A percentile compares a stretch with the other conserved stretches of the same genome.
Evolutionary conservation across 129 eudicot genomes (phyloP).

Genomic region (Flaveria sonorensis): DNA sequence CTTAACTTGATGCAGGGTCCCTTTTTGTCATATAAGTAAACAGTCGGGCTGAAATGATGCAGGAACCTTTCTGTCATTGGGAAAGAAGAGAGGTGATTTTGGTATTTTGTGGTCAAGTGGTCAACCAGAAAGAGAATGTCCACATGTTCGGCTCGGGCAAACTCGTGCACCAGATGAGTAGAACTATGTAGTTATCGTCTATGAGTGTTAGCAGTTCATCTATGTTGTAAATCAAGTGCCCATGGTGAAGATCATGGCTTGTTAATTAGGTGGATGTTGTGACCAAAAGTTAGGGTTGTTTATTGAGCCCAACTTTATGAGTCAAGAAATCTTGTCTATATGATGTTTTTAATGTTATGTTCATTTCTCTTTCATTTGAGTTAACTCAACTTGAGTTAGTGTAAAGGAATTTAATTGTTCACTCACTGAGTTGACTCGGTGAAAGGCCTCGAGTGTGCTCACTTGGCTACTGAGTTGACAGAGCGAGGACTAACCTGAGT

Average conservation of each 20-base stretch:
- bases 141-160: conserved; percentile 54
- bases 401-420: background rate
- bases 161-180: conserved; percentile 29
- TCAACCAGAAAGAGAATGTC: conserved; percentile 71
- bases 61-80: conserved; percentile 72
- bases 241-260: conserved; percentile 38
- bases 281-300: conserved; percentile 24
- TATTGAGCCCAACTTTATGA: conserved; percentile 21
- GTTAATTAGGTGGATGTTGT: conserved; percentile 20
- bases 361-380: background rate
- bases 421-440: background rate
- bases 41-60: conserved; percentile 16
- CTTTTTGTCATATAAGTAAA: background rate
- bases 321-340: conserved; percentile 30
- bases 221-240: conserved; percentile 28
- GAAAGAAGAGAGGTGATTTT: conserved; percentile 74
- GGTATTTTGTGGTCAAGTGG: conserved; percentile 68
- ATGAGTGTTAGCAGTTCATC: conserved; percentile 14
- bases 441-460: background rate
- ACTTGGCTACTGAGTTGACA: background rate
- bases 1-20: background rate
- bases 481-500: background rate
- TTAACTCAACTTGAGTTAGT: background rate
- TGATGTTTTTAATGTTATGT: background rate
- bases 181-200: conserved; percentile 17